A percentile compares a stretch with the other conserved stretches of the same genome.
These are phyloP conservation scores for Solanum tarapatanum DNA, from an alignment of 257 asterid genomes.

Conservation along the genomic window DNA sequence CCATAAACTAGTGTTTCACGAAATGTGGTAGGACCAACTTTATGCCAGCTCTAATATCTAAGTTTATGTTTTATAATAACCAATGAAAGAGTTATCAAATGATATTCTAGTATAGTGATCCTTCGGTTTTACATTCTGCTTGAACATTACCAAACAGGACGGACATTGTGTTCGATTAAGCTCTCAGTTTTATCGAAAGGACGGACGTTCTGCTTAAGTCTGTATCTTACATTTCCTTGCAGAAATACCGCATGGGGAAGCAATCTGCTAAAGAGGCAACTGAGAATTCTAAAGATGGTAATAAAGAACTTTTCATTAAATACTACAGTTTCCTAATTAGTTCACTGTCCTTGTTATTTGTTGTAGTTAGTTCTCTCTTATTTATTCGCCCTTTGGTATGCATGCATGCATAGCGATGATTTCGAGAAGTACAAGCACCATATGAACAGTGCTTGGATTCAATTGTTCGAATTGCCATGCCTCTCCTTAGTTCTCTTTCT, in stretches of 20 bases:
- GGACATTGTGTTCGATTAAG: neutral
- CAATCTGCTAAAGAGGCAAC: slow-evolving; percentile 62
- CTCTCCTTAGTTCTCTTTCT: neutral
- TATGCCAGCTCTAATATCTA: neutral
- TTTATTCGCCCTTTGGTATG: neutral
- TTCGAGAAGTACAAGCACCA: neutral
- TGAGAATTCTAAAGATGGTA: slow-evolving; percentile 86
- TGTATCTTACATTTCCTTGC: slow-evolving; percentile 9
- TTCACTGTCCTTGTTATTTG: neutral
- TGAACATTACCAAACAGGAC: neutral
- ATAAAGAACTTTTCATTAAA: neutral
- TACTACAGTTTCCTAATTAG: neutral
- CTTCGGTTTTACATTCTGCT: neutral
- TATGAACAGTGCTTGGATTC: neutral
- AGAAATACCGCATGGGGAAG: slow-evolving; percentile 87
- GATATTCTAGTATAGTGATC: neutral
- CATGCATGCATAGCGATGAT: neutral
- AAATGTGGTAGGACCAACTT: neutral
- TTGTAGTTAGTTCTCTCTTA: neutral
- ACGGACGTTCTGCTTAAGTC: neutral
- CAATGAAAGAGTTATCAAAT: neutral
- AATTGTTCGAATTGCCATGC: neutral
- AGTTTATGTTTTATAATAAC: neutral
- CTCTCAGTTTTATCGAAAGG: neutral
- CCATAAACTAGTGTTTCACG: neutral